These are phyloP conservation scores for Cucurbitaria berberidis DNA, from an alignment of 2,329 filamentous ascomycete species.

Conservation along the genomic window DNA sequence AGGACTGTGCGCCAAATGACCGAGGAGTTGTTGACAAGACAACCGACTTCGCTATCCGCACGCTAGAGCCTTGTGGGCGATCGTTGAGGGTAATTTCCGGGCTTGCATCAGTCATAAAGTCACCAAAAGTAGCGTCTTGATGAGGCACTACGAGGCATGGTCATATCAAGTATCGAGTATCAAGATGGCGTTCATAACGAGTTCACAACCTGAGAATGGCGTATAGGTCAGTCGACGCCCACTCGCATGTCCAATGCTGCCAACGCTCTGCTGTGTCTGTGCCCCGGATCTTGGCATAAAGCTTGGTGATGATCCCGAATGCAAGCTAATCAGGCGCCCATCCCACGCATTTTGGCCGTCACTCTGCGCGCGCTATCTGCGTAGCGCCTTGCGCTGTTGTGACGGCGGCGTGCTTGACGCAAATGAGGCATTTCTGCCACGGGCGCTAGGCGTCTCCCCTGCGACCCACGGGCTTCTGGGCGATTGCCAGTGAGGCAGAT, in stretches of 20 bases:
- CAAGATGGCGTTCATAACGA: background rate
- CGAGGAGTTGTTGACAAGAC: too few species aligned
- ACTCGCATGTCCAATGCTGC: conserved; percentile 10
- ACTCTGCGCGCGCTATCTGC: conserved; percentile 13
- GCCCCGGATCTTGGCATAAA: conserved; percentile 20
- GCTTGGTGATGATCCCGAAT: conserved; percentile 24
- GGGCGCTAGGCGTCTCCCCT: background rate
- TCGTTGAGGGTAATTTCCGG: background rate
- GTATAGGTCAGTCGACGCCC: background rate
- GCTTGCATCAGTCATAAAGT: background rate
- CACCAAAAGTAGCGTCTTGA: background rate
- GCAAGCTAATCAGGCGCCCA: conserved; percentile 9
- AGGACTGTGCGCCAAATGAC: too few species aligned
- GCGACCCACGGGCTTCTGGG: conserved; percentile 2
- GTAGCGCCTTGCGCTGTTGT: conserved; percentile 12
- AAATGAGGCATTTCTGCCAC: conserved; percentile 27
- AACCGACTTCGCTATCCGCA: background rate
- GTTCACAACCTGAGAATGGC: too few species aligned
- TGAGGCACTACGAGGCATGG: background rate
- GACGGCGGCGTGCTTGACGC: background rate
- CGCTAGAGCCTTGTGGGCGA: background rate
- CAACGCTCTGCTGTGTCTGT: conserved; percentile 1
- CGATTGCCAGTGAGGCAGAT: background rate
- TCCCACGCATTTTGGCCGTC: conserved; percentile 16
- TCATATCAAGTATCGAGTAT: too few species aligned